Evolutionary conservation across 768 basidiomycete species (phyloP).

Genomic region (Auriscalpium orientale): DNA sequence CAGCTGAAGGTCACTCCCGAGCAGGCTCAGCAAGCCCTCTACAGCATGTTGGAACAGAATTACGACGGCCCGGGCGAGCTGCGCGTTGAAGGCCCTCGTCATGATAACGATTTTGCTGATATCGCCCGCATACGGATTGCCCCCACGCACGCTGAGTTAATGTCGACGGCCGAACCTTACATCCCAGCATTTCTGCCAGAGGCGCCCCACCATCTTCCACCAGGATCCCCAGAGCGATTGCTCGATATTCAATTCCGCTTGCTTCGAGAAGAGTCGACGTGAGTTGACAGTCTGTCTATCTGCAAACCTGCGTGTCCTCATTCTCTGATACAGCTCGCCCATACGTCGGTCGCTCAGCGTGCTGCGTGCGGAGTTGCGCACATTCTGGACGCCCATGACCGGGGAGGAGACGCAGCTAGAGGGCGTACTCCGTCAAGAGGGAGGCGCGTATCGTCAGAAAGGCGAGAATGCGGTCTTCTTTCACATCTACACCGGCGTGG

Average conservation of each 20-base stretch:
- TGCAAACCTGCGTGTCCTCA: not conserved
- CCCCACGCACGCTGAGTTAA: constrained; percentile 62
- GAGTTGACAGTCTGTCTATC: constrained; percentile 13
- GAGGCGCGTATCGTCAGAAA: constrained; percentile 50
- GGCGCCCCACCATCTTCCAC: constrained; percentile 56
- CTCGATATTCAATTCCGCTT: constrained; percentile 73
- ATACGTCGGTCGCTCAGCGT: constrained; percentile 15
- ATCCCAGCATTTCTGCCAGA: constrained; percentile 52
- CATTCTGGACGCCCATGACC: not conserved
- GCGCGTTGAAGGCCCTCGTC: constrained; percentile 38
- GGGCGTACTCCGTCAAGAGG: constrained; percentile 39
- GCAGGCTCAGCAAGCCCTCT: constrained; percentile 28
- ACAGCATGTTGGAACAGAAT: constrained; percentile 28
- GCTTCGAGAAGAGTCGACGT: constrained; percentile 67
- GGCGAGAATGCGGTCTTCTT: constrained; percentile 46
- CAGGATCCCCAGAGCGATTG: constrained; percentile 53
- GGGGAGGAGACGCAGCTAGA: constrained; percentile 30
- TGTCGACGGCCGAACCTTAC: constrained; percentile 41
- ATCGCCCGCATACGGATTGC: constrained; percentile 57
- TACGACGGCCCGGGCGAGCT: constrained; percentile 52
- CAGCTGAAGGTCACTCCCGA: constrained; percentile 6
- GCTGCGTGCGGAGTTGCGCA: constrained; percentile 11
- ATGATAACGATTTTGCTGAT: constrained; percentile 58
- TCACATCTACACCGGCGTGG: constrained; percentile 51
- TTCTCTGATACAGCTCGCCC: constrained; percentile 6